Evolutionary conservation across 106 monocot species (phyloP).

Genomic region (Hemerocallis citrina): DNA sequence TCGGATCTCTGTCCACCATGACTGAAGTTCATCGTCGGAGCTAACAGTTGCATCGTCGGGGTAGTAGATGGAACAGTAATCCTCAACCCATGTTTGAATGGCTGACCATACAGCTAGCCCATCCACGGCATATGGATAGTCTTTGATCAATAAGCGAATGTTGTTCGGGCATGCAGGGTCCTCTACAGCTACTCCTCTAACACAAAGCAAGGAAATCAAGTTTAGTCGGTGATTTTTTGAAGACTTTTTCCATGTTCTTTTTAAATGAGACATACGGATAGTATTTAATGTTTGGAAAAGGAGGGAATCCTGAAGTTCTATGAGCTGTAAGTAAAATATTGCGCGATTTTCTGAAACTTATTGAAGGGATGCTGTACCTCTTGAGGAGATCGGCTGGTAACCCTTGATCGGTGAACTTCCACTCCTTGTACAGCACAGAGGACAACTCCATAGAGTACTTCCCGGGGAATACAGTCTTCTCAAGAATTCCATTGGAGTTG

Average conservation of each 20-base stretch:
- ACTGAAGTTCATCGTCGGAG: constrained; percentile 31
- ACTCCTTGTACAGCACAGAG: constrained; percentile 34
- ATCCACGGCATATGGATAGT: constrained; percentile 67
- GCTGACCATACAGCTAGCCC: constrained; percentile 80
- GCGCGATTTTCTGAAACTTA: background rate
- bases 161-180: constrained; percentile 27
- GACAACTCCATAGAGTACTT: constrained; percentile 37
- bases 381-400: constrained; percentile 55
- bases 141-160: constrained; percentile 48
- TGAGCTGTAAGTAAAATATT: constrained; percentile 32
- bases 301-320: constrained; percentile 30
- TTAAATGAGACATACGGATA: constrained; percentile 13
- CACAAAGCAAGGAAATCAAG: background rate
- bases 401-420: constrained; percentile 42
- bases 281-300: constrained; percentile 39
- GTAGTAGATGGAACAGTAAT: constrained; percentile 76
- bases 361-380: constrained; percentile 7
- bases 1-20: constrained; percentile 46
- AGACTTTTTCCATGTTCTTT: background rate
- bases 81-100: constrained; percentile 53
- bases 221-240: background rate
- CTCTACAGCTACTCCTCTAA: constrained; percentile 55
- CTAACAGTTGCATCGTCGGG: constrained; percentile 12
- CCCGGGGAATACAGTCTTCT: constrained; percentile 34
- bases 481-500: constrained; percentile 50